Evolutionary conservation across 352 stramenopile genomes (phyloP), one percentile per base, ranked within the genome.

Genomic region (Albugo laibachii): DNA sequence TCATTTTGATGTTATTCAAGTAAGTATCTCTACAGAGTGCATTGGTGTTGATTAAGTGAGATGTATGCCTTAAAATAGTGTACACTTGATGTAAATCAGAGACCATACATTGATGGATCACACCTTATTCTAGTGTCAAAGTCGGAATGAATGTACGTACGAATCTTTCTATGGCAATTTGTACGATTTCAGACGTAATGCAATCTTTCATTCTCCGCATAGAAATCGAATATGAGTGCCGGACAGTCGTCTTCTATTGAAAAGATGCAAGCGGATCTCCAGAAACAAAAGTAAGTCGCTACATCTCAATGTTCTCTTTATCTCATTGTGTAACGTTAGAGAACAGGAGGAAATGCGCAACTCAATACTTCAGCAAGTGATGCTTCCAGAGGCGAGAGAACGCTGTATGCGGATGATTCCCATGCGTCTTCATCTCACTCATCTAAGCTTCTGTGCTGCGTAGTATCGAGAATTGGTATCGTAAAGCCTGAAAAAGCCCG

Each of bases 401-500:
- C 74, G 77, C 45, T 56, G 77, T 87, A 77, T 54, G 72, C 80
- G 6, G 16, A 2, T 34, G 11, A 15, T 48, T n/a, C 2, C 2
- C n/a, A 35, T 41, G 18, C 19, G n/a, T 48, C 18, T 6, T 45
- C 44, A 14, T 52, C 10, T 48, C 14, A 40, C 18, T 46, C 2
- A 16, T 44, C 41, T 21, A 36, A 16, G 63, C 2, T 19, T 31
- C 8, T 31, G 3, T 31, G 24, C 3, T 31, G 8, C 2, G 5
- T 37, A 91, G 78, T 91, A 46, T 76, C 71, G 42, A 74, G 75
- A 75, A 83, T 91, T 75, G 68, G 72, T 37, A 91, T 91, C 47
- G 78, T 91, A 11, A 91, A 91, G 67, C 75, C 78, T 1, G 75
- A 91, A 53, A 91, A 91, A 59, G 72, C 78, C 16, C 71, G 72